phyloP scores from a whole-genome alignment of 495 filamentous ascomycete species.

The Melanomma pulvis-pyrius region DNA sequence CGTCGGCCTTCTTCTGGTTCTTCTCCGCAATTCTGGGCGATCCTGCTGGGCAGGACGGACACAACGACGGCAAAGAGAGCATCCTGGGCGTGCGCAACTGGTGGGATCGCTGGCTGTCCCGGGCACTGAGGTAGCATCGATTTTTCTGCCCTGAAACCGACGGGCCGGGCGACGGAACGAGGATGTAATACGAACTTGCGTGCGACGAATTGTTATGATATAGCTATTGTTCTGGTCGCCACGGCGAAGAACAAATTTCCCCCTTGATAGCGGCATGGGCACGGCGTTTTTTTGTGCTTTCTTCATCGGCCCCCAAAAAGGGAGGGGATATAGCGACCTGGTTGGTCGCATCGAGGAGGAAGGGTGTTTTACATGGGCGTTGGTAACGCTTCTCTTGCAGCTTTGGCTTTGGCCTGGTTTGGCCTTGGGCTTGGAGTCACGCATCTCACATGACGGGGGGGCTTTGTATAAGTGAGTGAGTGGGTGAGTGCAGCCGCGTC shows the following conservation, averaged over 20 bases:
- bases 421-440: no score
- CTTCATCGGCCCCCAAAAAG: no score
- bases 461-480: background rate
- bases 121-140: slow-evolving; percentile 21
- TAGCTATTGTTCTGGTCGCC: background rate
- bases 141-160: background rate
- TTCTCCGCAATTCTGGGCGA: slow-evolving; percentile 64
- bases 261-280: slow-evolving; percentile 6
- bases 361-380: no score
- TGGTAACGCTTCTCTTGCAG: no score
- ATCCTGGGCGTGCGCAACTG: slow-evolving; percentile 62
- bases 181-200: background rate
- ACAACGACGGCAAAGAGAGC: slow-evolving; percentile 63
- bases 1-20: slow-evolving; percentile 65
- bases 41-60: slow-evolving; percentile 63
- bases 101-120: slow-evolving; percentile 62
- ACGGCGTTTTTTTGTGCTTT: slow-evolving; percentile 4
- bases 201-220: background rate
- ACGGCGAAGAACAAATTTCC: background rate
- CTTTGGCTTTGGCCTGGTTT: no score
- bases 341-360: no score
- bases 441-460: no score
- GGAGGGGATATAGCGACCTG: no score
- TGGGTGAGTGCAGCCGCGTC: background rate
- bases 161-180: background rate